A percentile compares a stretch with the other conserved stretches of the same genome.
phyloP scores from a whole-genome alignment of 306 rosid species.

The Castanea mollissima region DNA sequence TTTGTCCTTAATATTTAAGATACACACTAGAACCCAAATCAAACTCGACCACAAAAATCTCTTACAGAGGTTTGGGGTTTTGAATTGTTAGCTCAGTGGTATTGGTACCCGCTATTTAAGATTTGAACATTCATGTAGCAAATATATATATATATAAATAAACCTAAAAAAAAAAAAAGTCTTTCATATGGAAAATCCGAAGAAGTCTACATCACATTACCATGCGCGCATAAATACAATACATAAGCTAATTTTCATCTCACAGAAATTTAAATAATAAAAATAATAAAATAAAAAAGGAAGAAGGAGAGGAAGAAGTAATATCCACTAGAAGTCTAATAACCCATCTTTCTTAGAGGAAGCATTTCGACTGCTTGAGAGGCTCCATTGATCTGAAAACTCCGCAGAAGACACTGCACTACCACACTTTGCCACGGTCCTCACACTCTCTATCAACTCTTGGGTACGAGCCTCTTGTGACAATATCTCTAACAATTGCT shows the following conservation, averaged over 20 bases:
- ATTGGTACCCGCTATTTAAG: no score
- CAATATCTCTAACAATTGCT: conserved; percentile 64
- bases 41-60: no score
- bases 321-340: conserved; percentile 29
- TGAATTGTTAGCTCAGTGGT: no score
- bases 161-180: neutral
- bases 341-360: conserved; percentile 50
- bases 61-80: no score
- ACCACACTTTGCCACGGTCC: conserved; percentile 79
- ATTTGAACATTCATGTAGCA: no score
- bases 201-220: neutral
- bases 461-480: conserved; percentile 63
- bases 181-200: neutral
- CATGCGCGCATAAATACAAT: neutral
- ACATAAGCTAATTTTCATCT: neutral
- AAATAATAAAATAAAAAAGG: neutral
- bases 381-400: conserved; percentile 74
- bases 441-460: conserved; percentile 72
- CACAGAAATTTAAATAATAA: neutral
- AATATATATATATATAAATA: no score
- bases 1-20: no score
- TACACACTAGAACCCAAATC: no score
- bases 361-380: conserved; percentile 53
- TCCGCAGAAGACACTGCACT: conserved; percentile 37
- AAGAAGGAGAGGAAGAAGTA: neutral